These are phyloP conservation scores for Corchorus capsularis DNA, from an alignment of 345 rosid genomes.

Conservation along the genomic window DNA sequence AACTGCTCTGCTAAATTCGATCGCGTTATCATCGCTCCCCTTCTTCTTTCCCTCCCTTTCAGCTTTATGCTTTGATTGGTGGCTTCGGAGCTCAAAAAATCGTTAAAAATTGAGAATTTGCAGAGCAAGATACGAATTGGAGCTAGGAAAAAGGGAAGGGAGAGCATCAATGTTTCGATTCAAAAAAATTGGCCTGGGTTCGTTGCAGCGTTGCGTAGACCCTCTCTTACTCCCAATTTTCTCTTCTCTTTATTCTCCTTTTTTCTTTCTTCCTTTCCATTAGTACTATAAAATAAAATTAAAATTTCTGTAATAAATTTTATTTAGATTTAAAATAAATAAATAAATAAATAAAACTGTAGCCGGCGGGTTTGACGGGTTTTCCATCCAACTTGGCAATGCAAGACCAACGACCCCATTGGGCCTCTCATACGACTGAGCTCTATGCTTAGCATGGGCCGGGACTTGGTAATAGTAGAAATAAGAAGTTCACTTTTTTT, in stretches of 20 bases:
- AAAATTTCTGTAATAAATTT: no score
- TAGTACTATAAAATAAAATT: no score
- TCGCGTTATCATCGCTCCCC: slow-evolving; percentile 80
- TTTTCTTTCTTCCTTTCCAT: not conserved
- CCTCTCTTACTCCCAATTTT: slow-evolving; percentile 21
- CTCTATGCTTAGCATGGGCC: not conserved
- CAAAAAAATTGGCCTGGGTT: slow-evolving; percentile 29
- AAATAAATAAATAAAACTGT: not conserved
- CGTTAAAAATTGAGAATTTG: slow-evolving; percentile 19
- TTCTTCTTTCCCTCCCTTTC: slow-evolving; percentile 11
- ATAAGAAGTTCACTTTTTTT: not conserved
- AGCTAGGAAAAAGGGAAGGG: slow-evolving; percentile 10
- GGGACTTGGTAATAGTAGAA: not conserved
- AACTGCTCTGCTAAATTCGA: slow-evolving; percentile 93
- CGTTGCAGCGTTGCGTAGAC: slow-evolving; percentile 29
- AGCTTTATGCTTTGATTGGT: not conserved
- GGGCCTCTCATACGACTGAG: not conserved
- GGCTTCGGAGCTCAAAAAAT: slow-evolving; percentile 17
- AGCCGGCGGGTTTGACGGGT: slow-evolving; percentile 24
- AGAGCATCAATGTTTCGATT: slow-evolving; percentile 29
- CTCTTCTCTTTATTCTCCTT: not conserved
- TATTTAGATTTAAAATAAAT: no score
- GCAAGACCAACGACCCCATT: not conserved
- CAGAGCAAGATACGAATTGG: slow-evolving; percentile 25
- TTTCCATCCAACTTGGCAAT: not conserved